Conservation (phyloP, 768 basidiomycete genomes). For the Boletus pseudopeckii region DNA sequence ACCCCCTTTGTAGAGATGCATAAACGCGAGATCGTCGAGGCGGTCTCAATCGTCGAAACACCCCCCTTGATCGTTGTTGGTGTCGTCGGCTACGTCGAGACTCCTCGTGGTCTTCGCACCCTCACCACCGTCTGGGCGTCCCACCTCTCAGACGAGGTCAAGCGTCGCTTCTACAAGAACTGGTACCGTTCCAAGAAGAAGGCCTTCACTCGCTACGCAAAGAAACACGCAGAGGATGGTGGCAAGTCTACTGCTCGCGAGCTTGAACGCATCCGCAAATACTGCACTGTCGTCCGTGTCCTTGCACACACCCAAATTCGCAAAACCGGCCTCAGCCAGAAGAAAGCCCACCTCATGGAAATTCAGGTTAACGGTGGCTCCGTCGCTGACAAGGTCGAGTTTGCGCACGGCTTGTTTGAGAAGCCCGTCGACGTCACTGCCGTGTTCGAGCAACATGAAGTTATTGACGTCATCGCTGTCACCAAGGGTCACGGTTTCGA, state of each 20-base stretch:
- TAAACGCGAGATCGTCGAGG: conserved; percentile 99
- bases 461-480: conserved; percentile 94
- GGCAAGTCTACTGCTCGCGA: conserved; percentile 92
- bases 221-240: conserved; percentile 95
- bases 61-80: conserved; percentile 96
- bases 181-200: conserved; percentile 99
- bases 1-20: conserved; percentile 82
- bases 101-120: conserved; percentile 96
- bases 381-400: conserved; percentile 96
- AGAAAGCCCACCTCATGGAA: conserved; percentile 99
- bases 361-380: conserved; percentile 99
- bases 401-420: conserved; percentile 90
- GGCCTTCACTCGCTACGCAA: conserved; percentile 99
- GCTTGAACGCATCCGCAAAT: conserved; percentile 99
- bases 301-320: conserved; percentile 98
- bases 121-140: conserved; percentile 99
- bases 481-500: conserved; percentile 99
- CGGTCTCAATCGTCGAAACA: conserved; percentile 93
- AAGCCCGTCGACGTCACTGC: conserved; percentile 84
- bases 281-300: conserved; percentile 99
- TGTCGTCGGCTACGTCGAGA: conserved; percentile 99
- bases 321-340: conserved; percentile 96
- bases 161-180: conserved; percentile 99
- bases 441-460: conserved; percentile 96
- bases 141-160: conserved; percentile 96